phyloP scores from a whole-genome alignment of 2,329 filamentous ascomycete species.

The Westerdykella sp. region DNA sequence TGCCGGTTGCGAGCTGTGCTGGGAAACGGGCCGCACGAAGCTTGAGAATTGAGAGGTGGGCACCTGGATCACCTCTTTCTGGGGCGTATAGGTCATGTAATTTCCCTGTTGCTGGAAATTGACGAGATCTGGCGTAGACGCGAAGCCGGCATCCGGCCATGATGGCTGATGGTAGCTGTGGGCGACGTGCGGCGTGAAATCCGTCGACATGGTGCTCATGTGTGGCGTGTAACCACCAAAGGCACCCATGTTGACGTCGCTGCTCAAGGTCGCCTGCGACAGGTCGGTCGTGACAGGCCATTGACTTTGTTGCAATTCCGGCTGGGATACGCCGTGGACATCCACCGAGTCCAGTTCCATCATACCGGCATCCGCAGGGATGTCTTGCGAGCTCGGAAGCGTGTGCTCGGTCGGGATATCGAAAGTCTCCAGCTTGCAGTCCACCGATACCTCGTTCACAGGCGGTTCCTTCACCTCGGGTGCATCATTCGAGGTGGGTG shows the following conservation, averaged over 20 bases:
- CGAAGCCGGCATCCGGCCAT: slow-evolving; percentile 33
- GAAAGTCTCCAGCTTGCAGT: slow-evolving; percentile 31
- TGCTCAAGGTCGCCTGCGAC: slow-evolving; percentile 21
- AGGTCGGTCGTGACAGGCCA: slow-evolving; percentile 34
- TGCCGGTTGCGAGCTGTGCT: background rate
- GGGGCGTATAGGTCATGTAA: slow-evolving; percentile 28
- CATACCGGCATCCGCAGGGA: slow-evolving; percentile 26
- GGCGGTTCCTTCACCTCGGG: slow-evolving; percentile 19
- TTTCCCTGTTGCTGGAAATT: slow-evolving; percentile 25
- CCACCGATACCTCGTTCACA: slow-evolving; percentile 25
- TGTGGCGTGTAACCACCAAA: slow-evolving; percentile 24
- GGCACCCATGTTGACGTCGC: slow-evolving; percentile 23
- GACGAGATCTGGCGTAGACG: slow-evolving; percentile 30
- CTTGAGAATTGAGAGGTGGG: background rate
- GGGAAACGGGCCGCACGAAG: slow-evolving; percentile 1
- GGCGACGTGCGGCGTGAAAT: slow-evolving; percentile 28
- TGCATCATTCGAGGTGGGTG: slow-evolving; percentile 14
- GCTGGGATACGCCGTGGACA: slow-evolving; percentile 24
- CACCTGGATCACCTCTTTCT: slow-evolving; percentile 28
- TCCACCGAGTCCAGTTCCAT: slow-evolving; percentile 34
- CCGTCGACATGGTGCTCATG: slow-evolving; percentile 27
- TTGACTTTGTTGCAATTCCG: slow-evolving; percentile 23
- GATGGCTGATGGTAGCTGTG: slow-evolving; percentile 24
- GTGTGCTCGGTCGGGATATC: slow-evolving; percentile 25
- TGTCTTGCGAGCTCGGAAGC: slow-evolving; percentile 26